These are phyloP conservation scores for Phytophthora aleatoria DNA, from an alignment of 352 stramenopile genomes.

Conservation along the genomic window DNA sequence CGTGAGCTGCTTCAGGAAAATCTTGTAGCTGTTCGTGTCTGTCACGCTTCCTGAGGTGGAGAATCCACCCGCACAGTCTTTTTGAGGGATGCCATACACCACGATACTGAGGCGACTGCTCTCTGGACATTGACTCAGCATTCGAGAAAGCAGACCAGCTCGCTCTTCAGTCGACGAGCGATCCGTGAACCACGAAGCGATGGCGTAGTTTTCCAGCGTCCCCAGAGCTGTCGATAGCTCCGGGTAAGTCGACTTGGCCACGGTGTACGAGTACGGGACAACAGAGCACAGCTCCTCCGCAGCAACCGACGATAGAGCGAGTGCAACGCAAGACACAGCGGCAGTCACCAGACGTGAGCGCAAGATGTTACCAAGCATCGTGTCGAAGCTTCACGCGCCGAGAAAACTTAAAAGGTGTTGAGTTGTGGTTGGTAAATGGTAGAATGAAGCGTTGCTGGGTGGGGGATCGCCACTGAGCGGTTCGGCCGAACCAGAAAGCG, in stretches of 20 bases:
- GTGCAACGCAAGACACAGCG: slow-evolving; percentile 11
- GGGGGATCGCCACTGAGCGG: background rate
- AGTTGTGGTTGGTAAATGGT: slow-evolving; percentile 19
- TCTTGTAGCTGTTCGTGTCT: slow-evolving; percentile 43
- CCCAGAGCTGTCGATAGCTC: slow-evolving; percentile 48
- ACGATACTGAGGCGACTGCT: slow-evolving; percentile 58
- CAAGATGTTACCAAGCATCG: slow-evolving; percentile 21
- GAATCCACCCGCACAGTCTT: slow-evolving; percentile 63
- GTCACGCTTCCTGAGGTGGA: slow-evolving; percentile 45
- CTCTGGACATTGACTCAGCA: slow-evolving; percentile 40
- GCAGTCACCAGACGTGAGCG: slow-evolving; percentile 9
- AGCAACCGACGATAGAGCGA: slow-evolving; percentile 6
- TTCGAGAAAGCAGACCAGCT: slow-evolving; percentile 25
- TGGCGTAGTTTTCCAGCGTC: slow-evolving; percentile 54
- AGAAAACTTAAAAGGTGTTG: slow-evolving; percentile 8
- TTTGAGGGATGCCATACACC: slow-evolving; percentile 77
- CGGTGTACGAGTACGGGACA: slow-evolving; percentile 42
- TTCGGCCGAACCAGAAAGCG: background rate
- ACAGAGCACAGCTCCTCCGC: slow-evolving; percentile 52
- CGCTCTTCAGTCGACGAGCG: slow-evolving; percentile 39
- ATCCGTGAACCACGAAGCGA: slow-evolving; percentile 74
- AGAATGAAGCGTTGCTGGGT: slow-evolving; percentile 18
- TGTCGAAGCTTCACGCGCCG: background rate
- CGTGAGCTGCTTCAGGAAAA: slow-evolving; percentile 51
- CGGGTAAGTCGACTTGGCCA: slow-evolving; percentile 46